Evolutionary conservation across 2,329 filamentous ascomycete species (phyloP), one percentile per base, ranked within the genome.

Genomic region (Aspergillus clavatus): DNA sequence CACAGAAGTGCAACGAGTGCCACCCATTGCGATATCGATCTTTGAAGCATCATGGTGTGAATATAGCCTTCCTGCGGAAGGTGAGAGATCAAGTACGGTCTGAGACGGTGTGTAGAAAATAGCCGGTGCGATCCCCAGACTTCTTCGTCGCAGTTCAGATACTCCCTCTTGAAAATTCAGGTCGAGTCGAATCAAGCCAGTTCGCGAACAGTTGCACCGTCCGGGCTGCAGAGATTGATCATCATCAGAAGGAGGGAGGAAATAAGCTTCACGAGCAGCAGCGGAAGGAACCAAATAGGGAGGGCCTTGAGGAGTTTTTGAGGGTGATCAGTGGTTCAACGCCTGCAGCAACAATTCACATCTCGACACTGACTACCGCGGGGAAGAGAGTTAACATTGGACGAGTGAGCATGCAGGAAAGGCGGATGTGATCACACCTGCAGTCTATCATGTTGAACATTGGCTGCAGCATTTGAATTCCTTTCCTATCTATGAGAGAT

Each of bases 1-100:
- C 69, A 66, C 26, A 72, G 50, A 37, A 70, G 47, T 38, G 62
- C 48, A 27, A 69, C 29, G 46, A 62, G 40, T 10, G 54, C 48
- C 12, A 57, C 42, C 57, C 58, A 66, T 48, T 48, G 53, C 21
- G 59, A 55, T 58, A 60, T 47, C 22, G 57, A 66, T 19, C 52
- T 39, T 50, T 48, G 53, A 35, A 49, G 24, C 33, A 43, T 43
- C 64, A 68, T 69, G 40, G 29, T 61, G 57, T 22, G 33, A 26
- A 35, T 14, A 28, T 14, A 44, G 43, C 31, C 31, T 35, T 35
- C n/a, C n/a, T 18, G 18, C 31, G 16, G 37, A 19, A 35, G 37
- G 42, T 24, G 23, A 35, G 12, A 19, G 26, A 43, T 37, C 10
- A 11, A 10, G 18, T 8, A 18, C 19, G 14, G 18, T 11, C 16